A percentile compares a stretch with the other conserved stretches of the same genome.
Evolutionary conservation across 2,329 filamentous ascomycete species (phyloP).

Genomic region (Penicillium glabrum): DNA sequence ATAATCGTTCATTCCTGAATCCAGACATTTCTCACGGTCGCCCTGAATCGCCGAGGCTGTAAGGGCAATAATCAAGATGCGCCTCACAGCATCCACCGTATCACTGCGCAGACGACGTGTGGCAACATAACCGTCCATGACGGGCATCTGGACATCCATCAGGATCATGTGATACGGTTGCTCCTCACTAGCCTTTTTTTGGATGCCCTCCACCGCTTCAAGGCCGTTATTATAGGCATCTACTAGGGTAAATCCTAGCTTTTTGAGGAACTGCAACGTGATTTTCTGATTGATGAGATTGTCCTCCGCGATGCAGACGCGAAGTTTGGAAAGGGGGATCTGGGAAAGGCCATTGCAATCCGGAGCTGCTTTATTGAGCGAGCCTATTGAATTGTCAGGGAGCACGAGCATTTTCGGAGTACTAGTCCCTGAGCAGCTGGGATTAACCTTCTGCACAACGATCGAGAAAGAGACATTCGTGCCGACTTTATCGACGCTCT

Average conservation of each 20-base stretch:
- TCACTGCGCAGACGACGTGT: conserved; percentile 2
- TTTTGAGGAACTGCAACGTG: not conserved
- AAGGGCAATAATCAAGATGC: conserved; percentile 5
- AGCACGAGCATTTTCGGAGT: not conserved
- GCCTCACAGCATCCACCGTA: not conserved
- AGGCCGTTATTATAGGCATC: conserved; percentile 5
- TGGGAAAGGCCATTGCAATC: not conserved
- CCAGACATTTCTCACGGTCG: conserved; percentile 5
- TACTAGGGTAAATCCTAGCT: not conserved
- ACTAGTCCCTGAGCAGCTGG: not conserved
- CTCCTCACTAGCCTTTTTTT: not conserved
- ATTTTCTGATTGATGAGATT: conserved; percentile 2
- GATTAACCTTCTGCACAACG: not conserved
- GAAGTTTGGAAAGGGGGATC: not conserved
- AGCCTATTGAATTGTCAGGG: not conserved
- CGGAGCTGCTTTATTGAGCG: not conserved
- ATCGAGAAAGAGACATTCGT: not conserved
- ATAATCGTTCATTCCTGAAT: conserved; percentile 8
- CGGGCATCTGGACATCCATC: conserved; percentile 9
- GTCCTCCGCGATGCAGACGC: not conserved
- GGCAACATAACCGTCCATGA: conserved; percentile 7
- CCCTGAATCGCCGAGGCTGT: conserved; percentile 7
- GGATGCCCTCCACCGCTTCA: conserved; percentile 5
- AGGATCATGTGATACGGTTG: conserved; percentile 3
- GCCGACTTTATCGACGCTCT: not conserved